Base-by-base conservation (phyloP, 257 asterid species). In the Verbascum thapsus region DNA sequence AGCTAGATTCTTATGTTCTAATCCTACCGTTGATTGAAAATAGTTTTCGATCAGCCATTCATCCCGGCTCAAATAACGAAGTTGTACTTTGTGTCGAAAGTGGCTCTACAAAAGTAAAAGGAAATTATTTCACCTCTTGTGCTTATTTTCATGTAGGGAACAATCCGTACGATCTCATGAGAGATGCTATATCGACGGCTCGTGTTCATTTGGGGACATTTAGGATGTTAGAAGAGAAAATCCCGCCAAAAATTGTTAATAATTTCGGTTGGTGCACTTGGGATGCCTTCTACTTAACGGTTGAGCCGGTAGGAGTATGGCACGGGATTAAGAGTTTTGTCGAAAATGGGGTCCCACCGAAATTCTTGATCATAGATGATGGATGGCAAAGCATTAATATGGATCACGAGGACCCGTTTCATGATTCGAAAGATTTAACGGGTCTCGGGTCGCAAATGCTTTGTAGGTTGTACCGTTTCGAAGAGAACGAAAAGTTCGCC, bases 371-470 rank as follows among this genome's bases (percentile, higher is more conserved):
- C 74, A 71, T 80, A 3, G 85, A 80, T 22, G 85, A 80, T 32
- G 85, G 85, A 4, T 80, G 85, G 84, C 84, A 79, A 55, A 75
- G 81, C 72, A 75, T 79, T 51, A 75, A 75, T 68, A 66, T 70
- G 72, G 85, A 79, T 30, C 75, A 70, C 5, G 82, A 80, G 69
- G 71, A 72, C 49, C 86, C 86, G 0, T 10, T 39, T 0, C 64
- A 42, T 34, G 84, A 81, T 53, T 70, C 80, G 9, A 69, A 57
- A 8, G 74, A 69, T 22, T 41, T 74, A 0, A 50, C 62, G 0
- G 72, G 73, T 8, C 54, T 72, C 0, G 83, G 83, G 0, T 68
- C 83, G 4, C 86, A 77, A 22, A 81, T 81, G 86, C 78, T 69
- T 8, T 72, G 77, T 61, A 72, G 81, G 44, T 30, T 81, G 30